Base-by-base conservation (phyloP, 805 yeast genomes). In the Teunomyces kruisii region DNA sequence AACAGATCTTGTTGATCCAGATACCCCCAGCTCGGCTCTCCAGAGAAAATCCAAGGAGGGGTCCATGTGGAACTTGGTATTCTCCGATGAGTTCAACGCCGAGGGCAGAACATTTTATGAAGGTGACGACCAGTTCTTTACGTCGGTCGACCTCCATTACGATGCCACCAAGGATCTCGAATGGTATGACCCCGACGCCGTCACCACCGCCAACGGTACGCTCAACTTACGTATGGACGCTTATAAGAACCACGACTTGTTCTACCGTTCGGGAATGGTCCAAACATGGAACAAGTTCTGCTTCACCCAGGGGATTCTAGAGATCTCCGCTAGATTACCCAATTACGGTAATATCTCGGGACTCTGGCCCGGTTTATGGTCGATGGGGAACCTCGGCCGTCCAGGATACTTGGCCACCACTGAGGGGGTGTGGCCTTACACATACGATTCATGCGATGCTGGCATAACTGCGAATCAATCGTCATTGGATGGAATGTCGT, bases 311-410 rank as follows among this genome's bases (percentile, higher is more conserved):
- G 97, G 97, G 40, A 62, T 72, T 33, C 55, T 90, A 51, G 96
- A 88, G 60, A 79, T 86, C 4, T 81, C 89, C 8, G 92, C 87
- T 0, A 76, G 77, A 47, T 68, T 91, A 50, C 96, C 97, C 28
- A 88, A 88, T 50, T 79, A 78, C 54, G 96, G 96, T 56, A 71
- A 80, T 45, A 75, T 84, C 26, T 72, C 85, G 4, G 98, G 98
- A 15, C 70, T 91, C 52, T 91, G 98, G 98, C 97, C 98, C 1
- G 98, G 97, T 74, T 56, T 88, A 46, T 91, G 97, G 97, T 78
- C 96, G 4, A 74, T 91, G 81, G 97, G 97, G 37, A 91, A 91
- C 59, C 73, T 91, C 52, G 98, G 86, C 22, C 80, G 97, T 55
- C 95, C 97, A 0, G 98, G 98, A 9, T 91, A 80, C 60, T 67